These are phyloP conservation scores for Yamadazyma nakazawae DNA, from an alignment of 805 yeast species.

Conservation along the genomic window DNA sequence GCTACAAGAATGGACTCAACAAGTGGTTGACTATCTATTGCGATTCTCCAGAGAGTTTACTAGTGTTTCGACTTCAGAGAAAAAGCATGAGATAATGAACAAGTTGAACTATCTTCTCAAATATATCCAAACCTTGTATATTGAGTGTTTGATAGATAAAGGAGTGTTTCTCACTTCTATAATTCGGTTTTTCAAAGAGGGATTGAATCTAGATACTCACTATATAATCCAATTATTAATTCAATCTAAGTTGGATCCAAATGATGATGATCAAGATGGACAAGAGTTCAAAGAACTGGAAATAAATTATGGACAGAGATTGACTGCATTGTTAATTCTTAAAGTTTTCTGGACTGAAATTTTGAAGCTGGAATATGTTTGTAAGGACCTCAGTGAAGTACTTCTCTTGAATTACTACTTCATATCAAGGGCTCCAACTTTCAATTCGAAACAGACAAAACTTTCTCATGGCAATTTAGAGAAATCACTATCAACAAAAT, in stretches of 20 bases:
- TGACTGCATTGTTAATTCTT: constrained; percentile 45
- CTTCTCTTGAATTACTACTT: constrained; percentile 45
- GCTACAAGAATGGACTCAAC: constrained; percentile 89
- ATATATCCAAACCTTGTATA: constrained; percentile 61
- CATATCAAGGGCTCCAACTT: constrained; percentile 6
- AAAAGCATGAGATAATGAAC: constrained; percentile 40
- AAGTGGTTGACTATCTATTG: constrained; percentile 60
- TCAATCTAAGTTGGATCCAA: constrained; percentile 12
- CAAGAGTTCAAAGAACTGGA: constrained; percentile 17
- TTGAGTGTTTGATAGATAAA: constrained; percentile 64
- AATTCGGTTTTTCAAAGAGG: constrained; percentile 47
- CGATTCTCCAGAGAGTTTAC: constrained; percentile 44
- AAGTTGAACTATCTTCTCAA: constrained; percentile 59
- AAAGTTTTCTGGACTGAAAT: constrained; percentile 73
- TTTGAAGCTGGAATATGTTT: constrained; percentile 49
- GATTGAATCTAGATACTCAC: constrained; percentile 28
- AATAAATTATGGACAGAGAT: constrained; percentile 33
- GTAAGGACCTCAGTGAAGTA: constrained; percentile 63
- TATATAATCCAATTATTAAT: constrained; percentile 23
- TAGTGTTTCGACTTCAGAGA: constrained; percentile 23
- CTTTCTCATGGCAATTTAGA: not conserved
- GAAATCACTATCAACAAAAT: constrained; percentile 14
- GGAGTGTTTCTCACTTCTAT: constrained; percentile 62
- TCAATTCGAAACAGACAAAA: constrained; percentile 1
- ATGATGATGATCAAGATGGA: constrained; percentile 20